Evolutionary conservation across 2,329 filamentous ascomycete species (phyloP), one percentile per base, ranked within the genome.

Genomic region (Aspergillus sojae): DNA sequence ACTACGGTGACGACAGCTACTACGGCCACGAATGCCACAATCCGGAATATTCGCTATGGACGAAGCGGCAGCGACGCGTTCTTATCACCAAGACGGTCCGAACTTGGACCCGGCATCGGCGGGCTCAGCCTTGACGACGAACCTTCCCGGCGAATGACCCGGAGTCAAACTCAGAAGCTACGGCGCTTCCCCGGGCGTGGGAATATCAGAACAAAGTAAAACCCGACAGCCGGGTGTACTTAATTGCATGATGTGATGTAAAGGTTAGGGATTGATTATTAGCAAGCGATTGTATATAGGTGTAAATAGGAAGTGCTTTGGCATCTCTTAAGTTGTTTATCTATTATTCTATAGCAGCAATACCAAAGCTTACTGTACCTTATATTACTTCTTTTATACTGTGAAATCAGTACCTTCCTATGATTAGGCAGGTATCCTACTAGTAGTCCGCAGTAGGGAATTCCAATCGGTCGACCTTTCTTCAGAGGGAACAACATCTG

Each of bases 31-130:
- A 74, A 76, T 67, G 72, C 70, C 39, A 77, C 75, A 2, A 73
- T 74, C 39, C 71, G 67, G 23, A 75, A 78, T 48, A 78, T 77
- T 46, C 73, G 77, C n/a, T 75, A 78, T 57, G 76, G 73, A 28
- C 68, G 69, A 19, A 66, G 65, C 34, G 61, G 61, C 9, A 66
- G 65, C 50, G 68, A 69, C 23, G 23, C 62, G 5, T 66, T 70
- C 4, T 76, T 72, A 57, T 76, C 75, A 12, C 75, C 75, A 9
- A 69, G 68, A 55, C 72, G 74, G 5, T 70, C 63, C 41, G 75
- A 74, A 52, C 71, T 77, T n/a, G 73, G 74, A 2, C 70, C 74
- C 19, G 74, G 74, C 9, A 68, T 78, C 9, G 71, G 72, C 1
- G 71, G 74, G 0, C 62, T 78, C 26, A 78, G 75, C 62, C 68